Conservation (phyloP, 495 filamentous ascomycete species). For the Penicillium chermesinum region DNA sequence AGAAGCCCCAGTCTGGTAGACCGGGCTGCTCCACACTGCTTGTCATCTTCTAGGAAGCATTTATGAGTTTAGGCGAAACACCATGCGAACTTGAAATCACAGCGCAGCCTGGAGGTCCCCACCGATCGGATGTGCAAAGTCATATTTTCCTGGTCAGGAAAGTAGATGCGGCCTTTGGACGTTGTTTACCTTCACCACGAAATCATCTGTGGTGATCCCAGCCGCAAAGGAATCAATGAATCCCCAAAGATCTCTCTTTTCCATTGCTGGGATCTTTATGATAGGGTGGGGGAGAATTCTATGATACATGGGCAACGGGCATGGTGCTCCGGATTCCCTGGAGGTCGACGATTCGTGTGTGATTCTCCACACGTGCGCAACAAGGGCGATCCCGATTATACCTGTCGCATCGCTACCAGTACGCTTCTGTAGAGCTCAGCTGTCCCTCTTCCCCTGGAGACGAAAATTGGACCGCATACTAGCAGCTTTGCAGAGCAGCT, state of each 20-base stretch:
- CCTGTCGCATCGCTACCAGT: neutral
- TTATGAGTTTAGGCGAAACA: constrained; percentile 6
- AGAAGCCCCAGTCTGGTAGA: constrained; percentile 1
- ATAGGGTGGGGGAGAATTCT: constrained; percentile 1
- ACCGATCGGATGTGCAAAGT: neutral
- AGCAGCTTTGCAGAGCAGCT: constrained; percentile 2
- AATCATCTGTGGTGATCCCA: constrained; percentile 10
- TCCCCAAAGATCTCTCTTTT: too few species aligned
- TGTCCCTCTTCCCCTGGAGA: too few species aligned
- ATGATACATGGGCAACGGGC: constrained; percentile 5
- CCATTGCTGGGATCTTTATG: neutral
- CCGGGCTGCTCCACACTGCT: constrained; percentile 13
- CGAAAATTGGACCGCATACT: constrained; percentile 1
- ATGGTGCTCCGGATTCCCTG: neutral
- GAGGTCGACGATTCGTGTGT: too few species aligned
- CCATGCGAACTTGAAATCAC: neutral
- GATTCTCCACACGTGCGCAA: too few species aligned
- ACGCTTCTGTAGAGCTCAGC: too few species aligned
- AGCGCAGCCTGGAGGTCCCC: constrained; percentile 5
- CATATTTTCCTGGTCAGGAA: constrained; percentile 18
- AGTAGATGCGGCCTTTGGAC: constrained; percentile 14
- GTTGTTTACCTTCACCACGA: constrained; percentile 3
- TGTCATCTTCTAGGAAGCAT: constrained; percentile 3
- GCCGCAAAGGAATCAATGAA: constrained; percentile 1
- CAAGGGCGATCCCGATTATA: neutral